Evolutionary conservation across 2,329 filamentous ascomycete species (phyloP), one percentile per base, ranked within the genome.

Genomic region (Dactylonectria macrodidyma): DNA sequence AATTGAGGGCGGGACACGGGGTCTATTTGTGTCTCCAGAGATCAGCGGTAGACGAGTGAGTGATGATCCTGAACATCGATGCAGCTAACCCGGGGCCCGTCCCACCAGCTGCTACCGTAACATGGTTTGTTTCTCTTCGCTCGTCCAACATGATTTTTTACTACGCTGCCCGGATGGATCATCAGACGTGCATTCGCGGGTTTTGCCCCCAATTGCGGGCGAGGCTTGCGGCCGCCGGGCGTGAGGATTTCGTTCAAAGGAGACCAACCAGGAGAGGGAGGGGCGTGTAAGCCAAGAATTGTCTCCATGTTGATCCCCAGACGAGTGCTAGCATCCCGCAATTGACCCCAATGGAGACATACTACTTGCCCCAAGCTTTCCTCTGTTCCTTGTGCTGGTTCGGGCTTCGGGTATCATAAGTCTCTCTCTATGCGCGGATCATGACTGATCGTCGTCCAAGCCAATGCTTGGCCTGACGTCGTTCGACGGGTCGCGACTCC

Each of bases 151-250:
- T n/a, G 44, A 46, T 4, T 12, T 47, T 4, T 26, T 46, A 60
- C 48, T 56, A 55, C 57, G 47, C 48, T 59, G 26, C 30, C 30
- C n/a, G 48, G 50, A 61, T 56, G 58, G 57, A 61, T 56, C 51
- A 26, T 48, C 38, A 44, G 58, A 54, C 30, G 38, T 56, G 60
- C 62, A 59, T 66, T 66, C 64, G 59, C 64, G 60, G 26, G 26
- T 30, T 30, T 30, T 64, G 60, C 46, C 61, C 46, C 50, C 44
- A 47, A 51, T 30, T 44, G 6, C 41, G 48, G 38, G 38, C 54
- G 19, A n/a, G 26, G 7, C 26, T n/a, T n/a, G 41, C 41, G 41
- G 41, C 41, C 41, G 41, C 41, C 41, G 41, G 41, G 41, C 14
- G 41, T 12, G 38, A 41, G 38, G 12, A 5, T 14, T 41, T 30